Evolutionary conservation across 139 green algal species (phyloP).

Genomic region (Marvania coccoides): DNA sequence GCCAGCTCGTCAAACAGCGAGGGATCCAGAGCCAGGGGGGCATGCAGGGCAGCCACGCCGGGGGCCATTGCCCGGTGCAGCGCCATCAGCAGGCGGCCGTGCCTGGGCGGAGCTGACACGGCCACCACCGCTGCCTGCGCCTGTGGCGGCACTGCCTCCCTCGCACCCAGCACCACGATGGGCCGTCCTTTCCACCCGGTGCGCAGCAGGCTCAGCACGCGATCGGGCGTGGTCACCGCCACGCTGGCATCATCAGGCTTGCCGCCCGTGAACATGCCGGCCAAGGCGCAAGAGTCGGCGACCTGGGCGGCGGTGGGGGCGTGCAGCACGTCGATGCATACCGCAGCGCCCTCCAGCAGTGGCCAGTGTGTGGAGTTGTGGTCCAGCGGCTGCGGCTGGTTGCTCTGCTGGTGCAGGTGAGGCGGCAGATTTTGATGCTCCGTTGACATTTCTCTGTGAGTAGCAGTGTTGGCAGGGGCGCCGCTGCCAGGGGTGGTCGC

Average conservation of each 20-base stretch:
- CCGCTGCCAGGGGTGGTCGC: no score
- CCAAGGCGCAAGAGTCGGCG: conserved; percentile 13
- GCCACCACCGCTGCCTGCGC: conserved; percentile 32
- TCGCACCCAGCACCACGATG: conserved; percentile 44
- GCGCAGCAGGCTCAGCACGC: conserved; percentile 17
- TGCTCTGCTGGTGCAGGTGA: no score
- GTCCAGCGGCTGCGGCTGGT: no score
- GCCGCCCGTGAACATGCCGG: conserved; percentile 19
- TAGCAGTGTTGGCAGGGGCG: no score
- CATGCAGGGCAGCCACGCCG: neutral
- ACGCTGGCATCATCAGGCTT: conserved; percentile 15
- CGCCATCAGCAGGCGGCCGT: conserved; percentile 11
- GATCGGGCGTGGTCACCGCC: conserved; percentile 31
- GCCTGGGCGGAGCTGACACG: conserved; percentile 3
- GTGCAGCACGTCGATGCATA: conserved; percentile 17
- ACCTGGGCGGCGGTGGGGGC: conserved; percentile 9
- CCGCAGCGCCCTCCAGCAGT: neutral
- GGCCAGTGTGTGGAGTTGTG: no score
- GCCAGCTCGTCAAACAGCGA: neutral
- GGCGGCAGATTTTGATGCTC: no score
- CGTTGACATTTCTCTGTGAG: no score
- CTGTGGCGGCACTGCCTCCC: conserved; percentile 21
- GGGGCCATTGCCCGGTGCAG: neutral
- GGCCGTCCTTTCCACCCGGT: conserved; percentile 45
- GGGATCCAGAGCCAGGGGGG: conserved; percentile 3